A percentile compares a stretch with the other conserved stretches of the same genome.
Evolutionary conservation across 306 rosid genomes (phyloP).

Genomic region (Phaseolus lunatus): DNA sequence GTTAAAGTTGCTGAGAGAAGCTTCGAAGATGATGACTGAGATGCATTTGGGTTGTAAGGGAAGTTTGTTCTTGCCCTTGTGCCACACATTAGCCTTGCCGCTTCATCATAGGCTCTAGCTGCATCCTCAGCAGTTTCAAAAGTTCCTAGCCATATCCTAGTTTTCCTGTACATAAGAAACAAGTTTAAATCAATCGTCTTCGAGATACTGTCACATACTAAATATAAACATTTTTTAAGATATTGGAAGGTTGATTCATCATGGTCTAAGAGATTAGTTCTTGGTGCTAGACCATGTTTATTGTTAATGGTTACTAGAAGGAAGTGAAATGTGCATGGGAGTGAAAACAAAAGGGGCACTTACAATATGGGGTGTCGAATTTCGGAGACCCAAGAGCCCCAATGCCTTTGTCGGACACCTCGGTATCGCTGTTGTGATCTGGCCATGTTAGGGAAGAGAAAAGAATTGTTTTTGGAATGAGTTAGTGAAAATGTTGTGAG

Average conservation of each 20-base stretch:
- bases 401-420: constrained; percentile 98
- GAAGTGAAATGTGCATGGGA: constrained; percentile 30
- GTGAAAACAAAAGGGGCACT: constrained; percentile 38
- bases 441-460: constrained; percentile 66
- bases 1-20: constrained; percentile 91
- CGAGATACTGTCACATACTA: background rate
- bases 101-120: constrained; percentile 92
- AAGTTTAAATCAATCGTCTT: background rate
- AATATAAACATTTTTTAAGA: background rate
- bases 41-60: constrained; percentile 75
- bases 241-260: background rate
- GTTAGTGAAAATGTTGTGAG: constrained; percentile 51
- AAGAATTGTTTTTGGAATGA: constrained; percentile 46
- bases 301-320: background rate
- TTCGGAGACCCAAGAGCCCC: constrained; percentile 99
- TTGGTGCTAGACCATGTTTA: background rate
- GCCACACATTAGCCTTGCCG: constrained; percentile 94
- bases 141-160: constrained; percentile 96
- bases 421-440: constrained; percentile 93
- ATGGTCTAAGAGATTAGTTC: background rate
- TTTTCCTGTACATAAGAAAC: constrained; percentile 64
- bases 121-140: constrained; percentile 98
- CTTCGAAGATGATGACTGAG: constrained; percentile 80
- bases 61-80: constrained; percentile 88
- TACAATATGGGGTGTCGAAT: constrained; percentile 96